Conservation (phyloP, 2,329 filamentous ascomycete species). For the Ascocoryne sarcoides region DNA sequence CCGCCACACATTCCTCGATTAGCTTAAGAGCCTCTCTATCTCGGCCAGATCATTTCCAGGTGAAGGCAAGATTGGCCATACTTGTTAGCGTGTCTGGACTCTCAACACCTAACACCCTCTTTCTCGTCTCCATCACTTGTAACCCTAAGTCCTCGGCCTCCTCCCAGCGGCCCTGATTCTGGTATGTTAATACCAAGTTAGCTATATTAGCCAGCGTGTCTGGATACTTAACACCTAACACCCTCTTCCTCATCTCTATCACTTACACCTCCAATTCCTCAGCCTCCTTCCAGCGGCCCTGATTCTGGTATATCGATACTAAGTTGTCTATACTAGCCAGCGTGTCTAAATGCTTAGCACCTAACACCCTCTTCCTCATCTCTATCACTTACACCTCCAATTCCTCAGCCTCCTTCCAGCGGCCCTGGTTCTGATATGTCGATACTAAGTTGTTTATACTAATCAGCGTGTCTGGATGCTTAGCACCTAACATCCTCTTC, state of each 20-base stretch:
- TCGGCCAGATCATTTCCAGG: not conserved
- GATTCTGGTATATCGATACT: not conserved
- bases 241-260: slow-evolving; percentile 1
- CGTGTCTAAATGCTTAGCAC: not conserved
- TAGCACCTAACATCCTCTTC: slow-evolving; percentile 2
- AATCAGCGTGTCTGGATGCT: slow-evolving; percentile 3
- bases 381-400: slow-evolving; percentile 5
- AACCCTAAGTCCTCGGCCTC: slow-evolving; percentile 3
- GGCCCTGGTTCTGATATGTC: slow-evolving; percentile 1
- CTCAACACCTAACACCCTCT: slow-evolving; percentile 2
- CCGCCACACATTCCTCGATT: not conserved
- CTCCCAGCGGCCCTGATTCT: slow-evolving; percentile 2
- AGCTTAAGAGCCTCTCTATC: slow-evolving; percentile 1
- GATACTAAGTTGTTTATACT: slow-evolving; percentile 3
- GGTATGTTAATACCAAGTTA: slow-evolving; percentile 3
- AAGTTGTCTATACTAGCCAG: not conserved
- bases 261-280: slow-evolving; percentile 1
- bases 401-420: slow-evolving; percentile 2
- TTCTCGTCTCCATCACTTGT: slow-evolving; percentile 5
- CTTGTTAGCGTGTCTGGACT: slow-evolving; percentile 2
- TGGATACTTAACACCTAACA: slow-evolving; percentile 2
- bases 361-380: not conserved
- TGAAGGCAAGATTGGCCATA: slow-evolving; percentile 2
- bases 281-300: slow-evolving; percentile 2
- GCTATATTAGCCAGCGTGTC: slow-evolving; percentile 1